Evolutionary conservation across 495 filamentous ascomycete genomes (phyloP), one percentile per base, ranked within the genome.

Genomic region (Penicillium silybi): DNA sequence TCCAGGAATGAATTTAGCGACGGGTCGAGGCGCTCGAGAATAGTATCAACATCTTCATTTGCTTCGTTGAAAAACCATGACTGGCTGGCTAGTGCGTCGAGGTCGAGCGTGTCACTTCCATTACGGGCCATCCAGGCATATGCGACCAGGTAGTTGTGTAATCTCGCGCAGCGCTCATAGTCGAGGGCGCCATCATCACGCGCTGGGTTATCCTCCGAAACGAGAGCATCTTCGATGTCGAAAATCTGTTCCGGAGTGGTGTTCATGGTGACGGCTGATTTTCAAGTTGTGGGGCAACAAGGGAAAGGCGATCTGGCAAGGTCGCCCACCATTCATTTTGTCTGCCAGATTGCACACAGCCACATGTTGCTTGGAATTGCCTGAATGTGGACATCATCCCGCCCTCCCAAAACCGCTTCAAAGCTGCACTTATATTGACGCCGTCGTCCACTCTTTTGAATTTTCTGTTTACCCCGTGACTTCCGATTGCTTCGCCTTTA

Each of bases 81-180:
- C 29, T 53, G 22, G 26, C 43, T 27, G 13, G 50, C 58, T 46
- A 61, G 35, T 3, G 50, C 51, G 32, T 62, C 47, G 2, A 66
- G 46, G 22, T 58, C 50, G 1, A 50, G 50, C 32, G 32, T 42
- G 15, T 49, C 16, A 37, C 34, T 46, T 20, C 55, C 57, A 16
- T 53, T 19, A 44, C 61, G 59, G 13, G 63, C 52, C 42, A 66
- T 49, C 64, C 59, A 74, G 53, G 52, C 64, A 48, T 70, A 65
- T 29, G 62, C 50, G 18, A 69, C 57, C 18, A 77, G 53, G 29
- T 69, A 63, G 46, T 76, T 77, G 53, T 75, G 73, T 18, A 77
- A 50, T 44, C 63, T 64, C 9, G 72, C 70, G 41, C 74, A 77
- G 45, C 73, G 59, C 40, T 58, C 57, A 49, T 61, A 59, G 46